A percentile compares a stretch with the other conserved stretches of the same genome.
These are phyloP conservation scores for Quercus robur DNA, from an alignment of 306 rosid genomes.

Conservation along the genomic window DNA sequence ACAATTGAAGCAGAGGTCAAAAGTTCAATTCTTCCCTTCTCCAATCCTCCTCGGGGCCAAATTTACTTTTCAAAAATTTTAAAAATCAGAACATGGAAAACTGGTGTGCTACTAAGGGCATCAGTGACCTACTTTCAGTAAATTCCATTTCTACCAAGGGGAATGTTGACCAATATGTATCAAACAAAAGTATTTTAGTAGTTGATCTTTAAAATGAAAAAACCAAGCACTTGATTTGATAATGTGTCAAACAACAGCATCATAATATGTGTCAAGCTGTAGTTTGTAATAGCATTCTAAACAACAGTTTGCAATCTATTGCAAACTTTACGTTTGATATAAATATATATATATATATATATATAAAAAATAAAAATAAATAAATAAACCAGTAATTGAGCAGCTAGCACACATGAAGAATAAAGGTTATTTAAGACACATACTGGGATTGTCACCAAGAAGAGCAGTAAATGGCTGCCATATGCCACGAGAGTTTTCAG, in stretches of 20 bases:
- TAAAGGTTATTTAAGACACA: constrained; percentile 13
- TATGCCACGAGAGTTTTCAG: constrained; percentile 93
- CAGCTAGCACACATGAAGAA: neutral
- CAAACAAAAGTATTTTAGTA: neutral
- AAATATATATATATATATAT: no score
- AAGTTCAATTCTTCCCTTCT: no score
- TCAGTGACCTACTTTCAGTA: neutral
- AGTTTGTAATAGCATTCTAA: no score
- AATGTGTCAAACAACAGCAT: neutral
- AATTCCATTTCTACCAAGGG: neutral
- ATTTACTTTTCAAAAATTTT: no score
- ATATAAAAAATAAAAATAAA: neutral
- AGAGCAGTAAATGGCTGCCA: constrained; percentile 99
- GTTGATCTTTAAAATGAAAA: neutral
- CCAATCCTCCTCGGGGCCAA: no score
- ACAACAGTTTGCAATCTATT: neutral
- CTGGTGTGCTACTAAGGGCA: neutral
- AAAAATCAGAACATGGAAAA: no score
- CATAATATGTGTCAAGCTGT: neutral
- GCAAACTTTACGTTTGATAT: neutral
- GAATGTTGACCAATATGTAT: neutral
- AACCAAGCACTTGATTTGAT: neutral
- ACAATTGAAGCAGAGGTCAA: no score
- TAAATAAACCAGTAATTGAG: neutral
- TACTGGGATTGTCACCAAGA: constrained; percentile 86